Evolutionary conservation across 495 filamentous ascomycete genomes (phyloP), one percentile per base, ranked within the genome.

Genomic region (Xylaria curta): DNA sequence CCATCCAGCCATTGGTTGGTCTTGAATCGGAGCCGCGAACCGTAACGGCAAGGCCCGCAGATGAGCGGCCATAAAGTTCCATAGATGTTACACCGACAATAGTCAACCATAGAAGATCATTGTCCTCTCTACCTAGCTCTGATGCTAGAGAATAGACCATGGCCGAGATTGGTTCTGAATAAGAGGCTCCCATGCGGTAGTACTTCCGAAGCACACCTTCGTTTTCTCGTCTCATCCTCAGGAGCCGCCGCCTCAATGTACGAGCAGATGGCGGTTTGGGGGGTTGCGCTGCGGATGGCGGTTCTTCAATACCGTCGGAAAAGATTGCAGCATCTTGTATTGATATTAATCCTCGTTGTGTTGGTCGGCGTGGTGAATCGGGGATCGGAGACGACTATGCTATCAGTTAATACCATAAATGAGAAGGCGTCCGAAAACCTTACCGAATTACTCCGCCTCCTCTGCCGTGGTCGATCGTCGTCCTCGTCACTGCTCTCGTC

Each of bases 81-180:
- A 96, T 89, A 44, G 94, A 96, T 28, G 91, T 92, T 47, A 97
- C 93, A 13, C 96, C 96, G 28, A 98, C 92, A 73, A 98, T 97
- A 12, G 94, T 88, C 59, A 97, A 86, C 96, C 96, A 99, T 38
- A 99, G 89, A 38, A 98, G 83, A 75, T 99, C 94, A 75, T 98
- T 98, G 76, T 98, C 95, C 84, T 99, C 96, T 51, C 94, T 91
- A 69, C 95, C 97, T 13, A 98, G 88, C 74, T 98, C 96, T 2
- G 94, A 97, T 21, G 95, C 96, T 6, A 99, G 86, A 3, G 94
- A 97, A 81, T 98, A 99, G 71, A 99, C 83, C 76, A 99, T 88
- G 0, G 93, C 94, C 0, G 94, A 97, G 69, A 98, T 93, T 33
- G 96, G 96, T 77, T 98, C 97, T 3, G 94, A 94, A 78, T 97